Base-by-base conservation (phyloP, 2,329 filamentous ascomycete species). In the Fusarium siculi region DNA sequence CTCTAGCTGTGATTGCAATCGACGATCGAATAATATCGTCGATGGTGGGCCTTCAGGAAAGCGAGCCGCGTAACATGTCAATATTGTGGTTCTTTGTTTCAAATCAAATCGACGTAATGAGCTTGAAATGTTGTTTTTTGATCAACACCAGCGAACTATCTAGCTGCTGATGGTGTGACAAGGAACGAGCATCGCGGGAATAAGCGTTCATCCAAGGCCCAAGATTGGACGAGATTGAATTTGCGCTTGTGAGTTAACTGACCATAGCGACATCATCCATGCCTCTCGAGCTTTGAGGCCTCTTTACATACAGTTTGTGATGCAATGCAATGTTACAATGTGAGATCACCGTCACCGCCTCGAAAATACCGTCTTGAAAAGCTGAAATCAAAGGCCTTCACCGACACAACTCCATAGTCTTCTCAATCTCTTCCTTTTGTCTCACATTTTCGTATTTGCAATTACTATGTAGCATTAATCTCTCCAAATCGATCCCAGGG, bases 1-100 rank as follows among this genome's bases (percentile, higher is more conserved):
- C 42, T 43, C 47, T n/a, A 50, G 19, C 14, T 47, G 52, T 46
- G 30, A 65, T 58, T 50, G 25, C 3, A 53, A 46, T 58, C 36
- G 58, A 47, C 50, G 65, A 69, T 69, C 40, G 44, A n/a, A 30
- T 43, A 54, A 39, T 28, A 54, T 34, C 28, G 47, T 56, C 25
- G 12, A 34, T 52, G 43, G 72, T 73, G 72, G 72, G 68, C 55
- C 66, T 42, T 47, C 15, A 50, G 15, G n/a, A 39, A 49, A 54
- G 34, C 40, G 32, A 59, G 69, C 71, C 58, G 61, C 47, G 62
- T 62, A 60, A 76, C 63, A 53, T 56, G 42, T 34, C 66, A 69
- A 47, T 69, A 59, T 76, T 66, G 74, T 76, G 68, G 74, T 59
- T 71, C 65, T 67, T 67, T 66, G 75, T 76, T 76, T 75, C 75